Conservation (phyloP, 495 filamentous ascomycete genomes). For the Barbatosphaeria neglecta region DNA sequence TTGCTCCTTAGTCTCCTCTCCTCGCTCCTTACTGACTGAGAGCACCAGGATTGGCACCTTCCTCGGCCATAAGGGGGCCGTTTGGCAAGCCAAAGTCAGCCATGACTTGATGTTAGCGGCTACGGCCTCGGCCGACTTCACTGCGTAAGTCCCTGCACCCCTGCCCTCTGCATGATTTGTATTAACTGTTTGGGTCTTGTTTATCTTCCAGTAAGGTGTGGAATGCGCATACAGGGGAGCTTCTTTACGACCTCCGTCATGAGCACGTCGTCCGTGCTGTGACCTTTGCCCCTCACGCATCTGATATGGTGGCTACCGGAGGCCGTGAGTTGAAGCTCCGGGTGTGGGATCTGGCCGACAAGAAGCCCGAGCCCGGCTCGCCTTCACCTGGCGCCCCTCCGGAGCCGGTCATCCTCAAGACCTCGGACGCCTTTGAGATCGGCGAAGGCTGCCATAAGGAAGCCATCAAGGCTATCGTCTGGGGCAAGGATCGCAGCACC, state of each 20-base stretch:
- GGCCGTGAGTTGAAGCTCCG: constrained; percentile 94
- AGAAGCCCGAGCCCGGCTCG: constrained; percentile 12
- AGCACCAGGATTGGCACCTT: constrained; percentile 98
- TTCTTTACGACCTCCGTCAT: constrained; percentile 76
- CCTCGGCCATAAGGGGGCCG: constrained; percentile 93
- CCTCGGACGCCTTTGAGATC: constrained; percentile 65
- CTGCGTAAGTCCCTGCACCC: constrained; percentile 49
- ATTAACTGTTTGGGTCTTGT: too few species aligned
- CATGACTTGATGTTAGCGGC: constrained; percentile 79
- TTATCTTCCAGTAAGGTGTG: constrained; percentile 72
- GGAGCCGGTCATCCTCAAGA: constrained; percentile 25
- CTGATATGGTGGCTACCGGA: constrained; percentile 74
- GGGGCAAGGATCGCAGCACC: constrained; percentile 76
- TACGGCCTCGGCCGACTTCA: constrained; percentile 92
- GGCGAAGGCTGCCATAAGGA: constrained; percentile 70
- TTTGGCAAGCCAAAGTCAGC: constrained; percentile 88
- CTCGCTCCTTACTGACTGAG: too few species aligned
- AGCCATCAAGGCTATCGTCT: constrained; percentile 88
- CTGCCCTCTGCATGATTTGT: too few species aligned
- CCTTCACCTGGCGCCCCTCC: constrained; percentile 11
- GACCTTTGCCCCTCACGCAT: constrained; percentile 73
- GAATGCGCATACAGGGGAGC: constrained; percentile 92
- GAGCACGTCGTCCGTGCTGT: constrained; percentile 90
- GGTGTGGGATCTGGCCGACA: constrained; percentile 72
- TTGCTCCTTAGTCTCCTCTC: background rate